Conservation (phyloP, 1,139 yeast genomes). For the Candida dubliniensis region DNA sequence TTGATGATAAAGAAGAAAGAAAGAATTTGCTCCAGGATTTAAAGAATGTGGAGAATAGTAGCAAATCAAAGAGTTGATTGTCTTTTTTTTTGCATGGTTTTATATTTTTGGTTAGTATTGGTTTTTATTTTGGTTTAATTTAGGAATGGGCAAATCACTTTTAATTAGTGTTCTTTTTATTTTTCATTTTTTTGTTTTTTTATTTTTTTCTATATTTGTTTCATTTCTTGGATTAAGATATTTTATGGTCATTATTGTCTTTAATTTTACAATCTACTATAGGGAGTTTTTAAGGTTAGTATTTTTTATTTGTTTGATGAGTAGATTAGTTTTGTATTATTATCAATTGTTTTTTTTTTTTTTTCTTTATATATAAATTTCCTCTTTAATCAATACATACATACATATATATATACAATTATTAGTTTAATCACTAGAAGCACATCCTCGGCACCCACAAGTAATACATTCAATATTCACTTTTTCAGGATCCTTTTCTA, state of each 20-base stretch:
- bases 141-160: background rate
- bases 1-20: background rate
- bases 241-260: too few relatives aligned
- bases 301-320: background rate
- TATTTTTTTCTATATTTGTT: background rate
- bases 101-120: background rate
- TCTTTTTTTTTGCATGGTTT: background rate
- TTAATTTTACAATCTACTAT: too few relatives aligned
- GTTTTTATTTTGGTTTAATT: too few relatives aligned
- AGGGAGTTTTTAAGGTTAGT: background rate
- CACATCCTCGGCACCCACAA: conserved; percentile 90
- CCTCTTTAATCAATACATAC: background rate
- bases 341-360: background rate
- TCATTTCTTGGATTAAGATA: too few relatives aligned
- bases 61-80: background rate
- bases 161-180: background rate
- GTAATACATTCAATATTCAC: conserved; percentile 63
- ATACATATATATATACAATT: background rate
- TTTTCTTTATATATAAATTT: background rate
- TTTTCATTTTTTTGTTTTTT: background rate
- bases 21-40: conserved; percentile 9
- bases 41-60: conserved; percentile 10
- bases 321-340: background rate
- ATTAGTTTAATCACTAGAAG: conserved; percentile 61
- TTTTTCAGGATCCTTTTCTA: conserved; percentile 27